These are phyloP conservation scores for Magnolia kwangsiensis DNA, from an alignment of 164 flowering plant species.

Conservation along the genomic window DNA sequence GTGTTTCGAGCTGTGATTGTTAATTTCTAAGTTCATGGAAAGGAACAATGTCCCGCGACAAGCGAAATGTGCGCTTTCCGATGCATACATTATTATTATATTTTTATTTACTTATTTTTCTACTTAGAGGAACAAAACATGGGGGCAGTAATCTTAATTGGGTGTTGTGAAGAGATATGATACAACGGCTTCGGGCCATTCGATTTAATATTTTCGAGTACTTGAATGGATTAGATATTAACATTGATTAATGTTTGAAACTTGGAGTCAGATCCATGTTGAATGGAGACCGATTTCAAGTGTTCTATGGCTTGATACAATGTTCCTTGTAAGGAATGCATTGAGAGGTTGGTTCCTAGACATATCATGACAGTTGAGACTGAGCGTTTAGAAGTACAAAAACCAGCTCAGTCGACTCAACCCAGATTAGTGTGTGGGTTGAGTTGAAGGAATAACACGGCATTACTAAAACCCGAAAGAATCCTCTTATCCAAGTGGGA, in stretches of 20 bases:
- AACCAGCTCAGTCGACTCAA: too few relatives aligned
- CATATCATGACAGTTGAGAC: too few relatives aligned
- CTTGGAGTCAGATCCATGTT: not conserved
- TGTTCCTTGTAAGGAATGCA: not conserved
- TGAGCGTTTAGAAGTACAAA: too few relatives aligned
- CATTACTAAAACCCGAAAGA: too few relatives aligned
- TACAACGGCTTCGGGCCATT: not conserved
- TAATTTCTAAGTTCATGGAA: not conserved
- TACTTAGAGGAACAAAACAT: slow-evolving; percentile 4
- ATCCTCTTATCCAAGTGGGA: too few relatives aligned
- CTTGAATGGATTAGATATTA: not conserved
- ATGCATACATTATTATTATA: not conserved
- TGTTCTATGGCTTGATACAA: not conserved
- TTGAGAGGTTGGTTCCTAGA: not conserved
- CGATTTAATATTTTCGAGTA: not conserved
- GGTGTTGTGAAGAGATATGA: slow-evolving; percentile 10
- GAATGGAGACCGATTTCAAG: not conserved
- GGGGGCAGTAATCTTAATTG: slow-evolving; percentile 27
- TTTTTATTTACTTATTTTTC: not conserved
- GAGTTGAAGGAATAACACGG: too few relatives aligned
- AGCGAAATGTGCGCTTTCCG: not conserved
- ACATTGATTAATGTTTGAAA: too few relatives aligned
- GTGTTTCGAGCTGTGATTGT: not conserved
- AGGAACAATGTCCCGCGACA: not conserved
- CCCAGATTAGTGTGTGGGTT: too few relatives aligned